These are phyloP conservation scores for Sechiopsis laciniata DNA, from an alignment of 306 rosid genomes.

Conservation along the genomic window DNA sequence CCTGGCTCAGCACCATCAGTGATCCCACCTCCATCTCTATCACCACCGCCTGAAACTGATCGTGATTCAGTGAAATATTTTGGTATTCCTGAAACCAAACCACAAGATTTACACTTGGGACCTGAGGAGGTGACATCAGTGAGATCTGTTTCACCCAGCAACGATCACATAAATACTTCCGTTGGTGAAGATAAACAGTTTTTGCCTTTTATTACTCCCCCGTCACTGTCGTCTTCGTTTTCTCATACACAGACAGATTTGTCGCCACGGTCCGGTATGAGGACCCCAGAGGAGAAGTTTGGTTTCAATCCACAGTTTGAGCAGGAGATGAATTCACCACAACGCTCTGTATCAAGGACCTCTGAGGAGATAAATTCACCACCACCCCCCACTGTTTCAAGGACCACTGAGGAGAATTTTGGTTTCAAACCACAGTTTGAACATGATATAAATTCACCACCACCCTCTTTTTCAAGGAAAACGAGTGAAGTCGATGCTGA, in stretches of 20 bases:
- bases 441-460: constrained; percentile 18
- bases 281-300: no score
- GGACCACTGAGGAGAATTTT: not conserved
- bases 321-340: no score
- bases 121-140: constrained; percentile 20
- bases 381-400: not conserved
- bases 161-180: constrained; percentile 39
- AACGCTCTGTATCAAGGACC: constrained; percentile 37
- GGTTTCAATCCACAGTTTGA: no score
- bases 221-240: constrained; percentile 44
- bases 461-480: constrained; percentile 39
- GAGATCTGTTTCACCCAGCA: constrained; percentile 32
- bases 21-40: constrained; percentile 30
- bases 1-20: constrained; percentile 49
- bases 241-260: constrained; percentile 36
- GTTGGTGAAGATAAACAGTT: constrained; percentile 61
- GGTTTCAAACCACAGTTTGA: not conserved
- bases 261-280: not conserved
- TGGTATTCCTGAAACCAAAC: constrained; percentile 26
- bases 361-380: not conserved
- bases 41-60: constrained; percentile 33
- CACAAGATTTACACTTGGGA: constrained; percentile 29
- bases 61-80: constrained; percentile 33
- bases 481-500: constrained; percentile 49
- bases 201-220: constrained; percentile 72